These are phyloP conservation scores for Mucor mucedo DNA, from an alignment of 371 early-diverging fungal genomes.

Conservation along the genomic window DNA sequence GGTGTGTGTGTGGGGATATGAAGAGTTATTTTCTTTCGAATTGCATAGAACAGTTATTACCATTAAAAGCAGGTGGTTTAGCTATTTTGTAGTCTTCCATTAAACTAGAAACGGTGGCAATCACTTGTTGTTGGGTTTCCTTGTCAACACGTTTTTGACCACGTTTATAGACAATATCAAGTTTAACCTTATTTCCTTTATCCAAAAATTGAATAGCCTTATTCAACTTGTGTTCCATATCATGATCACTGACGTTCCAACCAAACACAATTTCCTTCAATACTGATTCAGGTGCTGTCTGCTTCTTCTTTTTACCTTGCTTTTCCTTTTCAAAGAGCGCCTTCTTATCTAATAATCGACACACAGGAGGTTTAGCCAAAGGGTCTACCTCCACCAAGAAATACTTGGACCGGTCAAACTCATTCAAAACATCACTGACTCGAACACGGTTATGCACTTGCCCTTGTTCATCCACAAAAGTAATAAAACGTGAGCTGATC, in stretches of 20 bases:
- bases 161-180: constrained; percentile 60
- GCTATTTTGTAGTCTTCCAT: constrained; percentile 40
- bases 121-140: constrained; percentile 30
- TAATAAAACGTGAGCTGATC: constrained; percentile 55
- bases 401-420: constrained; percentile 53
- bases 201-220: constrained; percentile 59
- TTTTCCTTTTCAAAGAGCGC: constrained; percentile 58
- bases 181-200: constrained; percentile 62
- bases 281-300: constrained; percentile 43
- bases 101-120: constrained; percentile 21
- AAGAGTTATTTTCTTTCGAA: constrained; percentile 34
- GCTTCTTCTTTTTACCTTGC: constrained; percentile 53
- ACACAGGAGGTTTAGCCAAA: constrained; percentile 53
- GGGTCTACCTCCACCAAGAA: constrained; percentile 62
- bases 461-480: constrained; percentile 54
- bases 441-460: constrained; percentile 40
- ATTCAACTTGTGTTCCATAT: constrained; percentile 61
- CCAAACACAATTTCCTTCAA: constrained; percentile 63
- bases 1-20: neutral
- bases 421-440: constrained; percentile 35
- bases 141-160: constrained; percentile 40
- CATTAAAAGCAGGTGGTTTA: constrained; percentile 35
- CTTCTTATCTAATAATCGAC: constrained; percentile 62
- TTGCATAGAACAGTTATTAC: constrained; percentile 44
- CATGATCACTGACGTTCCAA: constrained; percentile 63